Base-by-base conservation (phyloP, 2,329 filamentous ascomycete genomes). In the Pestalotiopsis sp. region DNA sequence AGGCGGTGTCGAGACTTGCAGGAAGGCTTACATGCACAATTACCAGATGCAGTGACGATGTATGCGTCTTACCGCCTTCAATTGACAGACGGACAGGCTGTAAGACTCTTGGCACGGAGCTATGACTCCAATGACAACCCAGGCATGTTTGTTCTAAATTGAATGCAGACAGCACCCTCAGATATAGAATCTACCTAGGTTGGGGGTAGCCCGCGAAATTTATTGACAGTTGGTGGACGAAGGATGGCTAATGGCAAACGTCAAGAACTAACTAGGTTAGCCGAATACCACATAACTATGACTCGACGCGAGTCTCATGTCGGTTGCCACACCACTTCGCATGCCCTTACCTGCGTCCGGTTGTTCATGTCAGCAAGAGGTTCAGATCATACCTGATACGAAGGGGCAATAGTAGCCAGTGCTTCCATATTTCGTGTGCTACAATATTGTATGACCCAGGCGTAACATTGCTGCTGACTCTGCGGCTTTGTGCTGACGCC, bases 241-340 rank as follows among this genome's bases (percentile, higher is more conserved):
- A 36, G 57, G 12, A 62, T 62, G 59, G n/a, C 14, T 25, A 17
- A 27, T 61, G 36, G 27, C 36, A 62, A 62, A 20, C 31, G 59
- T 36, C 27, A n/a, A 36, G 31, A 62, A 20, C n/a, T 4, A 38
- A 62, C 36, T 62, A 62, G 17, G 12, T 36, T 62, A 62, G 59
- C 59, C 25, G n/a, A 62, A 62, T 62, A 20, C 59, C 14, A 62
- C 59, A 27, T 59, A 25, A 36, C 25, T 64, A 49, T 64, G 62
- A 64, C 62, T 64, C 39, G 62, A 64, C 20, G 27, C 59, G 45
- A 52, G 14, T 14, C 7, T 17, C 17, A 39, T 27, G 23, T n/a
- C n/a, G 38, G 36, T 49, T 49, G 39, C 39, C 62, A 64, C 62
- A 64, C 62, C 62, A 64, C 36, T 49, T 64, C 39, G 62, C 62